Percentiles rank a stretch among this genome's conserved stretches.
Conservation (phyloP, 768 basidiomycete genomes). For the Dentipellis sp. region DNA sequence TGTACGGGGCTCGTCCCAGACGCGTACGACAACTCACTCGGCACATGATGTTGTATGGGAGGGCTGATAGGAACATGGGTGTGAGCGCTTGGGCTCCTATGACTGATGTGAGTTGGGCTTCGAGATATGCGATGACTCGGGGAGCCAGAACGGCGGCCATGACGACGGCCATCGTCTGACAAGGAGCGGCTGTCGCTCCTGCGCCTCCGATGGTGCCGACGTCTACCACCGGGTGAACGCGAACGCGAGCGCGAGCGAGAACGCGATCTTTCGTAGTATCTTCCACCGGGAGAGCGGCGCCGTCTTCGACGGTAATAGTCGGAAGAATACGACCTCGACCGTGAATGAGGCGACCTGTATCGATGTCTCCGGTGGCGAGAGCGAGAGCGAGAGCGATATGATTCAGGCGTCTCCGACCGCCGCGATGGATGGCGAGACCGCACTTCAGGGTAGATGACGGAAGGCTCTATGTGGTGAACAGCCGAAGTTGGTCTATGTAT, state of each 20-base stretch:
- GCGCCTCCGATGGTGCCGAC: background rate
- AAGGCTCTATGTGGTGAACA: background rate
- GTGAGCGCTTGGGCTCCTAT: background rate
- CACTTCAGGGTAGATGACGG: background rate
- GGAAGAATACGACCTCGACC: background rate
- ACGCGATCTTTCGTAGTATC: background rate
- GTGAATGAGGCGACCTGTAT: background rate
- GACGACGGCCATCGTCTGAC: background rate
- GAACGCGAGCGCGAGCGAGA: background rate
- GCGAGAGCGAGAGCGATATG: conserved; percentile 1
- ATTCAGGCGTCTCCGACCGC: background rate
- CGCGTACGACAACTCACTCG: background rate
- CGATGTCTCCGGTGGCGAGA: background rate
- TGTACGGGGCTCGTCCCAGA: background rate
- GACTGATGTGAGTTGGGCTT: background rate
- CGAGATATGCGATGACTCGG: background rate
- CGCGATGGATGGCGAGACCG: conserved; percentile 1
- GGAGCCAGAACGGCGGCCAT: background rate
- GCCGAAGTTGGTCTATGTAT: too few relatives aligned
- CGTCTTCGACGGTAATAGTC: background rate
- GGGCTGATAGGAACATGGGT: background rate
- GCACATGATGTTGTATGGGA: background rate
- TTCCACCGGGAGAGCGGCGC: background rate
- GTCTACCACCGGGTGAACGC: background rate
- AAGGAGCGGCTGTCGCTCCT: background rate